Percentiles rank a stretch among this genome's conserved stretches.
phyloP scores from a whole-genome alignment of 2,329 filamentous ascomycete species.

The Aspergillus phoenicis region DNA sequence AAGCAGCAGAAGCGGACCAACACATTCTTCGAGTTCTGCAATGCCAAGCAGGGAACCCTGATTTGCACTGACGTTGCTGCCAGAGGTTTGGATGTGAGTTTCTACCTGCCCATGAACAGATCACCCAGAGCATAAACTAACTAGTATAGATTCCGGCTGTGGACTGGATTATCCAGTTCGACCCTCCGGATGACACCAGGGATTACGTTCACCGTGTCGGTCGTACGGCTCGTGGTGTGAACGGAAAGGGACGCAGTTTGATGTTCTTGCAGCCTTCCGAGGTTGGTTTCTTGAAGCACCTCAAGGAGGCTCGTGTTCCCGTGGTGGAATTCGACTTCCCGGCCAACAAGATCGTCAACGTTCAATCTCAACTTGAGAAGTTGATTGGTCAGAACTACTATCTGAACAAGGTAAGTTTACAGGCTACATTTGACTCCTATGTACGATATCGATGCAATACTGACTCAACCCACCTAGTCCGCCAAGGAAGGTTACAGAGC shows the following conservation, averaged over 20 bases:
- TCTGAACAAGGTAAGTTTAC: conserved; percentile 71
- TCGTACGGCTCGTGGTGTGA: conserved; percentile 83
- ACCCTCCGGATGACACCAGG: conserved; percentile 85
- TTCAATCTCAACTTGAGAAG: conserved; percentile 90
- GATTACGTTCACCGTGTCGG: conserved; percentile 97
- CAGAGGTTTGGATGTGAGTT: conserved; percentile 78
- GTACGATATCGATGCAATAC: conserved; percentile 7
- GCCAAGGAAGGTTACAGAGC: conserved; percentile 77
- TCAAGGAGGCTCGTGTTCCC: conserved; percentile 88
- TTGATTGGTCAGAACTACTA: conserved; percentile 96
- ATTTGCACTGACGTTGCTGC: conserved; percentile 98
- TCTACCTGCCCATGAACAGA: background rate
- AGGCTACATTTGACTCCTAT: background rate
- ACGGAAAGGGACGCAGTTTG: conserved; percentile 81
- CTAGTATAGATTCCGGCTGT: conserved; percentile 75
- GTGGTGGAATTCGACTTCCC: conserved; percentile 97
- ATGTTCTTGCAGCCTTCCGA: conserved; percentile 93
- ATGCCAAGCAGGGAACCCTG: conserved; percentile 79
- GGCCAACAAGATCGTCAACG: conserved; percentile 84
- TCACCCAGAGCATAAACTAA: conserved; percentile 23
- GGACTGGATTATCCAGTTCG: conserved; percentile 95
- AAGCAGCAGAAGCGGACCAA: conserved; percentile 99
- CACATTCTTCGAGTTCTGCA: conserved; percentile 96
- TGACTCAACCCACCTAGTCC: conserved; percentile 46
- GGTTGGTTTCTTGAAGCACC: conserved; percentile 85